A percentile compares a stretch with the other conserved stretches of the same genome.
These are phyloP conservation scores for Xerocomus amazonicus DNA, from an alignment of 1,284 basidiomycete genomes.

Conservation along the genomic window DNA sequence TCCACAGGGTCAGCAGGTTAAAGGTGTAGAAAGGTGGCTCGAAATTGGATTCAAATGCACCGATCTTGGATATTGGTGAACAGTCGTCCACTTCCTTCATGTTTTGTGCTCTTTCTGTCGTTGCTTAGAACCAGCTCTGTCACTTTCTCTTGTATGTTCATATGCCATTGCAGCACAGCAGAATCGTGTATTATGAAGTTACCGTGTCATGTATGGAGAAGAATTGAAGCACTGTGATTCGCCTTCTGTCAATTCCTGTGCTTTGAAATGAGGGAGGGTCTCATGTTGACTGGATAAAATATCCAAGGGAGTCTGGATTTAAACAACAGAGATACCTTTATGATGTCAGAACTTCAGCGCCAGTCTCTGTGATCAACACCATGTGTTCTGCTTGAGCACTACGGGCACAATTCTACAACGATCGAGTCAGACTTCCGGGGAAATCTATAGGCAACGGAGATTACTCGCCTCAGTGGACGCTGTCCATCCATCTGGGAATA, in stretches of 20 bases:
- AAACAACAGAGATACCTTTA: conserved; percentile 12
- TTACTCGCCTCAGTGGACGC: conserved; percentile 69
- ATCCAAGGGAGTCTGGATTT: no score
- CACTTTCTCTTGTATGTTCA: background rate
- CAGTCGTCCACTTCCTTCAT: background rate
- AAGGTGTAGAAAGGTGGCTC: conserved; percentile 22
- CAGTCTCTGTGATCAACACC: conserved; percentile 75
- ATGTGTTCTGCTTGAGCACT: conserved; percentile 87
- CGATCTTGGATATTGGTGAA: conserved; percentile 17
- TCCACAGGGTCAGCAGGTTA: conserved; percentile 8
- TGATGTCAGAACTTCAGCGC: conserved; percentile 61
- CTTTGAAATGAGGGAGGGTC: no score
- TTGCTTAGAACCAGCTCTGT: background rate
- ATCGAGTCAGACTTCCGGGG: background rate
- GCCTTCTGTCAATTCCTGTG: no score
- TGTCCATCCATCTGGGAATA: conserved; percentile 89
- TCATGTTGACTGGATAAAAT: no score
- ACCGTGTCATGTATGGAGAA: background rate
- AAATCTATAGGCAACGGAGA: background rate
- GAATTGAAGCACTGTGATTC: background rate
- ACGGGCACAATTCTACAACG: conserved; percentile 54
- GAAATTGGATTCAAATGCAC: conserved; percentile 20
- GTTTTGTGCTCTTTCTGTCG: background rate
- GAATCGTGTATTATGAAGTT: background rate
- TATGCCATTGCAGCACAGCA: background rate